Evolutionary conservation across 139 green algal species (phyloP).

Genomic region (Tetratostichococcus sp.): DNA sequence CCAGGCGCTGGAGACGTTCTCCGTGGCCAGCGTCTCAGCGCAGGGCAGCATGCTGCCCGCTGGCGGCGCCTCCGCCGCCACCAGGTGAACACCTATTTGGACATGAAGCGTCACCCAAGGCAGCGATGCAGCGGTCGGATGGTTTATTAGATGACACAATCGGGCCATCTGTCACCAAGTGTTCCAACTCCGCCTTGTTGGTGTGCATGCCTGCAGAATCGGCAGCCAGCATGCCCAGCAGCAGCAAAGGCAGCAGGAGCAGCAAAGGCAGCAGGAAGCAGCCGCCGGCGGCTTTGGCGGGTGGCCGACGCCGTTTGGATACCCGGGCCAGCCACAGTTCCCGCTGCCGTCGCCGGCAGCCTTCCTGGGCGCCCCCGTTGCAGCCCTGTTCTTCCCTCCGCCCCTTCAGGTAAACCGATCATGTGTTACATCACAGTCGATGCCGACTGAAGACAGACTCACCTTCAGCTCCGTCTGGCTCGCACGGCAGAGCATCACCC

Average conservation of each 20-base stretch:
- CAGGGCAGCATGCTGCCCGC: constrained; percentile 34
- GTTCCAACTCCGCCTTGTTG: no score
- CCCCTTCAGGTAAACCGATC: constrained; percentile 1
- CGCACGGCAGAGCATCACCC: no score
- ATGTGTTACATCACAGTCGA: no score
- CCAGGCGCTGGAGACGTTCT: constrained; percentile 91
- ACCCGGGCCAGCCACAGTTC: not conserved
- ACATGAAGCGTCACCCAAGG: no score
- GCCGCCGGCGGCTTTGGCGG: not conserved
- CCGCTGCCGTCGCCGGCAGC: not conserved
- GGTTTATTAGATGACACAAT: no score
- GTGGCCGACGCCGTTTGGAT: not conserved
- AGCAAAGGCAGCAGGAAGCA: not conserved
- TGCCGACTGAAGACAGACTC: no score
- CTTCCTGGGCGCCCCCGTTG: not conserved
- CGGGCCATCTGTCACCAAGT: no score
- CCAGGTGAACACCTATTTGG: not conserved
- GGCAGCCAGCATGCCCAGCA: not conserved
- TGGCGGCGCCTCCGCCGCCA: not conserved
- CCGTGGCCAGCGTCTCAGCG: constrained; percentile 45
- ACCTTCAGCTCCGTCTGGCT: no score
- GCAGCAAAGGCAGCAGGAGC: not conserved
- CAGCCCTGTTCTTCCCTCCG: constrained; percentile 2
- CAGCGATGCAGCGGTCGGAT: no score
- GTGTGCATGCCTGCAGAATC: no score